These are phyloP conservation scores for Cryptomeria japonica DNA, from an alignment of 75 land plant genomes.

Conservation along the genomic window DNA sequence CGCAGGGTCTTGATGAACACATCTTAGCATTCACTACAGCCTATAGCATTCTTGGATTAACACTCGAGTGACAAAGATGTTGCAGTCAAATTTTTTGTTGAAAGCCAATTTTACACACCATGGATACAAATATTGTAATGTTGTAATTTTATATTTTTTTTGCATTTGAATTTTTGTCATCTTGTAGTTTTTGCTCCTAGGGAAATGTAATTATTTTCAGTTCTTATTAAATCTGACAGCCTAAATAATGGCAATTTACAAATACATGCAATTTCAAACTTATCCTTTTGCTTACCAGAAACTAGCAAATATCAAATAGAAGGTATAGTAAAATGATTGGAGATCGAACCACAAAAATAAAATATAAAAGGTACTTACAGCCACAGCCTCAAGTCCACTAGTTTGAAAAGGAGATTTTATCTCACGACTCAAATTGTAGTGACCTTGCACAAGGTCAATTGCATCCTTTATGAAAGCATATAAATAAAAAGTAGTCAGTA, in stretches of 20 bases:
- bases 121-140: too few relatives aligned
- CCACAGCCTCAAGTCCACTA: slow-evolving; percentile 62
- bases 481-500: too few relatives aligned
- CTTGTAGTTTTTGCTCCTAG: too few relatives aligned
- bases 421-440: slow-evolving; percentile 66
- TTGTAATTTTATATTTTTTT: too few relatives aligned
- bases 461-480: slow-evolving; percentile 53
- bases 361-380: slow-evolving; percentile 56
- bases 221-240: neutral
- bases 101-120: too few relatives aligned
- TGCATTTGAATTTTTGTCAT: too few relatives aligned
- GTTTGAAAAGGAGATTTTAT: slow-evolving; percentile 43
- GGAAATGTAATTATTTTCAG: too few relatives aligned
- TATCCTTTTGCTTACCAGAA: neutral
- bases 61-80: too few relatives aligned
- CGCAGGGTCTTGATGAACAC: too few relatives aligned
- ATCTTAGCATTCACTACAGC: too few relatives aligned
- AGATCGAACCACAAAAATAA: neutral
- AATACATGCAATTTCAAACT: neutral
- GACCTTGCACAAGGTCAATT: slow-evolving; percentile 87
- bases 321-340: neutral
- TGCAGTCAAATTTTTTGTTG: too few relatives aligned
- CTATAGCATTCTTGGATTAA: too few relatives aligned
- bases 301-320: neutral
- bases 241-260: neutral